Evolutionary conservation across 805 yeast species (phyloP).

Genomic region (Peterozyma toletana): DNA sequence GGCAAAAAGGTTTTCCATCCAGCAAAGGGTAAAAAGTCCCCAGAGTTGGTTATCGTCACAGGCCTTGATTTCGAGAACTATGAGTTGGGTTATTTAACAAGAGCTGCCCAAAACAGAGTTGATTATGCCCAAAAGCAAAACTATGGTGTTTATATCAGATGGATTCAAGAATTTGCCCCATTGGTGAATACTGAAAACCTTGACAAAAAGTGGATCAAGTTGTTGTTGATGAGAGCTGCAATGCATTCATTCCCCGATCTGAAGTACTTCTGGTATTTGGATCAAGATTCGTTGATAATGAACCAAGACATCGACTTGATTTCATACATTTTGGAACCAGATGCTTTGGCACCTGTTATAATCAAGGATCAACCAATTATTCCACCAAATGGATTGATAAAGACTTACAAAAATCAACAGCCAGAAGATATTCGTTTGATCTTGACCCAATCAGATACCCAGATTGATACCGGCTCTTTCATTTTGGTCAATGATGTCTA

Average conservation of each 20-base stretch:
- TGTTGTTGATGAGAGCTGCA: constrained; percentile 73
- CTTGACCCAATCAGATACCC: constrained; percentile 60
- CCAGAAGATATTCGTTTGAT: constrained; percentile 52
- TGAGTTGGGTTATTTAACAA: constrained; percentile 50
- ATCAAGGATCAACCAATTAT: constrained; percentile 66
- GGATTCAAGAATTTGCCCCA: constrained; percentile 79
- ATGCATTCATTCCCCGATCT: constrained; percentile 88
- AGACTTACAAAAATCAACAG: constrained; percentile 55
- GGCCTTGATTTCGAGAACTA: constrained; percentile 69
- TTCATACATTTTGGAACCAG: constrained; percentile 51
- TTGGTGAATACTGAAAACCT: constrained; percentile 37
- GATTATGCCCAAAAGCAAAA: constrained; percentile 79
- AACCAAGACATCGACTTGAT: constrained; percentile 54
- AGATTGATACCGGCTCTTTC: constrained; percentile 64
- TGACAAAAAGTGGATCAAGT: constrained; percentile 54
- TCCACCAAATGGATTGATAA: constrained; percentile 60
- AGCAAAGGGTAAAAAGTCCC: constrained; percentile 30
- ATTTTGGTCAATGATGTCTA: constrained; percentile 59
- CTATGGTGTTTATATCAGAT: constrained; percentile 79
- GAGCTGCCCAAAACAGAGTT: constrained; percentile 76
- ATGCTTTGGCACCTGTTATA: constrained; percentile 56
- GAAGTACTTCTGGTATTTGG: constrained; percentile 86
- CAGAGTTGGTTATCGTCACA: constrained; percentile 71
- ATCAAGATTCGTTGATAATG: constrained; percentile 73
- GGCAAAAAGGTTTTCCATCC: constrained; percentile 47